These are phyloP conservation scores for Cucurbita ficifolia DNA, from an alignment of 306 rosid species.

Conservation along the genomic window DNA sequence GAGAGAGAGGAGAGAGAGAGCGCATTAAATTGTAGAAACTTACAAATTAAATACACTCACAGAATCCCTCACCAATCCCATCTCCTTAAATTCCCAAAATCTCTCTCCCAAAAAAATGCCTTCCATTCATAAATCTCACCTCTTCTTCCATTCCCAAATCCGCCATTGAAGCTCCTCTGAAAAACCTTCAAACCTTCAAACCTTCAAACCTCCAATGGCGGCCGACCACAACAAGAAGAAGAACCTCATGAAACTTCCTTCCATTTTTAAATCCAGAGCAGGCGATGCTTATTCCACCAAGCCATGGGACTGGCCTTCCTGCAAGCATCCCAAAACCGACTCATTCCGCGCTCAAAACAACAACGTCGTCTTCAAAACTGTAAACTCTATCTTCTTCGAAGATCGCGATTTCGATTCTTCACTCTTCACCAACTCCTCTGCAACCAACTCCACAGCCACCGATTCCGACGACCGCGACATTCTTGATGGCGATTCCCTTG, in stretches of 20 bases:
- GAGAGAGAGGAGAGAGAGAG: neutral
- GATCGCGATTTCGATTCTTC: constrained; percentile 35
- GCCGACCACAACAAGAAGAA: neutral
- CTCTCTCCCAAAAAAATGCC: neutral
- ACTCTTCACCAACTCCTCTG: constrained; percentile 45
- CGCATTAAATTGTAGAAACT: constrained; percentile 14
- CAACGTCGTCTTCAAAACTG: constrained; percentile 46
- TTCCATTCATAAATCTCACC: neutral
- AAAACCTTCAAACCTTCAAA: neutral
- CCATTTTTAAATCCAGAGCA: constrained; percentile 28
- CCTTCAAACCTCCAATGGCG: neutral
- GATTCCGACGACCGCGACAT: constrained; percentile 26
- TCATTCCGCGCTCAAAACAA: constrained; percentile 41
- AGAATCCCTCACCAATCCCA: constrained; percentile 14
- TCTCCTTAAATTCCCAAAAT: constrained; percentile 10
- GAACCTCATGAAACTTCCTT: constrained; percentile 13
- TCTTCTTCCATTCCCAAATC: neutral
- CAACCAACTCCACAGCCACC: constrained; percentile 51
- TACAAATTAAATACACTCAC: constrained; percentile 29
- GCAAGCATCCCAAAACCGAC: constrained; percentile 41
- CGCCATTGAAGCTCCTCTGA: neutral
- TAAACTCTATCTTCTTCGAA: constrained; percentile 49
- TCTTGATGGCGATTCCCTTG: constrained; percentile 27
- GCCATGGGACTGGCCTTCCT: constrained; percentile 46
- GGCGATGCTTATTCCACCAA: neutral